These are phyloP conservation scores for Huntiella moniliformis DNA, from an alignment of 2,329 filamentous ascomycete species.

Conservation along the genomic window DNA sequence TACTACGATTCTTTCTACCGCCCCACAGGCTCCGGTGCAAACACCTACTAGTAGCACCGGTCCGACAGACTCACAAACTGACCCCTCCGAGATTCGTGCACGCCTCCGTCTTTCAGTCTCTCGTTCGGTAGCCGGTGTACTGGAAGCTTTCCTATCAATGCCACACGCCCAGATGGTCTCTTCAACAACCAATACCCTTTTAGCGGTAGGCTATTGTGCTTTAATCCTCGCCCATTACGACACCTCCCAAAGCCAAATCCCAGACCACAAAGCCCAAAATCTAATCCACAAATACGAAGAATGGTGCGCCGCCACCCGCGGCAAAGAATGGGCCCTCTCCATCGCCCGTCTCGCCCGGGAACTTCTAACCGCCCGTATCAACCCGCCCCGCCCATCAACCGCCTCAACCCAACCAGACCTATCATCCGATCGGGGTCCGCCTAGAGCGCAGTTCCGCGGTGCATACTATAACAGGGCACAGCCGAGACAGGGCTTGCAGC, in stretches of 20 bases:
- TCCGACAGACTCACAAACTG: neutral
- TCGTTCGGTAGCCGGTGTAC: slow-evolving; percentile 7
- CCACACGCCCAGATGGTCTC: slow-evolving; percentile 10
- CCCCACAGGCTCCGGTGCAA: slow-evolving; percentile 3
- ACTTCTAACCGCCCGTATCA: slow-evolving; percentile 9
- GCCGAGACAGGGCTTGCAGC: slow-evolving; percentile 1
- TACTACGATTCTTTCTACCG: slow-evolving; percentile 3
- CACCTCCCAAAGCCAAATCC: slow-evolving; percentile 8
- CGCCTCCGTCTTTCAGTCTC: slow-evolving; percentile 8
- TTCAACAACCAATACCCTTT: slow-evolving; percentile 9
- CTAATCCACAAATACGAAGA: slow-evolving; percentile 10
- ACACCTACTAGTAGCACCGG: slow-evolving; percentile 10
- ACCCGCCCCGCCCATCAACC: neutral
- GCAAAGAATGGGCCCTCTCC: slow-evolving; percentile 10
- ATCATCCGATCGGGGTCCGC: neutral
- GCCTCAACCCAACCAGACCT: neutral
- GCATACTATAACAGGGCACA: slow-evolving; percentile 5
- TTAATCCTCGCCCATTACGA: slow-evolving; percentile 11
- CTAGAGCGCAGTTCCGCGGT: slow-evolving; percentile 2
- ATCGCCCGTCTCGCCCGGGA: slow-evolving; percentile 10
- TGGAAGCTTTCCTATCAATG: slow-evolving; percentile 10
- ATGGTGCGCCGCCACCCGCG: slow-evolving; percentile 9
- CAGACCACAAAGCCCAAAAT: slow-evolving; percentile 6
- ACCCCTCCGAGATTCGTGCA: slow-evolving; percentile 5
- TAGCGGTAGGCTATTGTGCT: slow-evolving; percentile 10